These are phyloP conservation scores for Pholiota molesta DNA, from an alignment of 768 basidiomycete genomes.

Conservation along the genomic window DNA sequence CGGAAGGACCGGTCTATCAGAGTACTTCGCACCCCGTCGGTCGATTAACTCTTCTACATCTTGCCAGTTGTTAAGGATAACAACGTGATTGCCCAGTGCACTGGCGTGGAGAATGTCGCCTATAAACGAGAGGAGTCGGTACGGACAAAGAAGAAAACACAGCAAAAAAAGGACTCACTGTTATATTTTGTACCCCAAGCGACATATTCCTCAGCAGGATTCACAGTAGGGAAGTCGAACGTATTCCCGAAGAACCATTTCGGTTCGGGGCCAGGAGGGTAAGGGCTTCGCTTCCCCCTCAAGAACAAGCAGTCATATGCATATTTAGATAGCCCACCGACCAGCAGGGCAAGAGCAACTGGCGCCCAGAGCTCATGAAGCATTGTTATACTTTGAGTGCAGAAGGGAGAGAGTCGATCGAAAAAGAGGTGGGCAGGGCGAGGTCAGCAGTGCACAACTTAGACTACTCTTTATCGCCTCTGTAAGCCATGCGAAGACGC, in stretches of 20 bases:
- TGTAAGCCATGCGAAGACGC: too few species aligned
- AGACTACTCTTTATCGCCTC: too few species aligned
- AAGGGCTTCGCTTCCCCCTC: not conserved
- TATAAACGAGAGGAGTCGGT: not conserved
- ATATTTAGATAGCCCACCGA: not conserved
- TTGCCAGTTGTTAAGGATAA: constrained; percentile 27
- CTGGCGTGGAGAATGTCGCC: constrained; percentile 25
- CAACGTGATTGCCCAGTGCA: constrained; percentile 23
- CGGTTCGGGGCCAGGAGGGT: constrained; percentile 6
- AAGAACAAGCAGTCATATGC: not conserved
- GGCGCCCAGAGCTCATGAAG: too few species aligned
- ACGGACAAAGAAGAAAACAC: not conserved
- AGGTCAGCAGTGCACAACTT: too few species aligned
- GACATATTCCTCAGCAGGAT: not conserved
- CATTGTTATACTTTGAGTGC: too few species aligned
- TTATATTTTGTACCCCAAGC: constrained; percentile 9
- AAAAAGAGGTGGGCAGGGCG: too few species aligned
- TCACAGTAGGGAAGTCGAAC: constrained; percentile 1
- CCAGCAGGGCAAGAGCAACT: too few species aligned
- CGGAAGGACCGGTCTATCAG: constrained; percentile 39
- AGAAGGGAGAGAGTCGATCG: too few species aligned
- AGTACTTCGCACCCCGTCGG: constrained; percentile 47
- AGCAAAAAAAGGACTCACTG: not conserved
- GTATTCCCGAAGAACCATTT: constrained; percentile 6
- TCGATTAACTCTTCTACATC: constrained; percentile 31